Evolutionary conservation across 2,329 filamentous ascomycete genomes (phyloP).

Genomic region (Pseudogymnoascus sp.): DNA sequence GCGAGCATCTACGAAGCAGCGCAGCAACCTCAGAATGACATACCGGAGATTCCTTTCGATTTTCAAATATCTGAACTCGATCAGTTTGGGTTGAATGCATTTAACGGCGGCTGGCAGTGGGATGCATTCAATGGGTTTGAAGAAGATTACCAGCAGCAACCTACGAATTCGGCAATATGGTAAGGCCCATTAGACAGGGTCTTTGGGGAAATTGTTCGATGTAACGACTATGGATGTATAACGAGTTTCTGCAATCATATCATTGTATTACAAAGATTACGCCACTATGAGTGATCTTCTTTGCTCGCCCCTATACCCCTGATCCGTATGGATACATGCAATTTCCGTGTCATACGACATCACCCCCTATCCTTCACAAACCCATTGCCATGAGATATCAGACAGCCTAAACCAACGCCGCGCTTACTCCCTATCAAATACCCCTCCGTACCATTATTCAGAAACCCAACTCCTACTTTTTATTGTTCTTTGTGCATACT

Average conservation of each 20-base stretch:
- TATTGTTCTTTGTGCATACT: slow-evolving; percentile 42
- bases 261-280: neutral
- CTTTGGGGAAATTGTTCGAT: neutral
- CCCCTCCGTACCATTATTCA: neutral
- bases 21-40: neutral
- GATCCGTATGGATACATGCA: neutral
- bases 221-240: slow-evolving; percentile 3
- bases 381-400: neutral
- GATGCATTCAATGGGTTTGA: slow-evolving; percentile 2
- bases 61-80: slow-evolving; percentile 4
- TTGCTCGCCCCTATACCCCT: neutral
- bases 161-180: neutral
- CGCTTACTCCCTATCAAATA: neutral
- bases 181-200: neutral
- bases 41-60: neutral
- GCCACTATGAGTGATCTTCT: neutral
- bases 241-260: neutral
- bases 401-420: neutral
- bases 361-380: too few relatives aligned
- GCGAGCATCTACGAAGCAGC: neutral
- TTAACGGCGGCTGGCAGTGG: neutral
- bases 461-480: slow-evolving; percentile 8
- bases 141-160: neutral
- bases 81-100: neutral
- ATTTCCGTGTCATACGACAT: neutral